phyloP scores from a whole-genome alignment of 306 rosid genomes.

The Neltuma alba region DNA sequence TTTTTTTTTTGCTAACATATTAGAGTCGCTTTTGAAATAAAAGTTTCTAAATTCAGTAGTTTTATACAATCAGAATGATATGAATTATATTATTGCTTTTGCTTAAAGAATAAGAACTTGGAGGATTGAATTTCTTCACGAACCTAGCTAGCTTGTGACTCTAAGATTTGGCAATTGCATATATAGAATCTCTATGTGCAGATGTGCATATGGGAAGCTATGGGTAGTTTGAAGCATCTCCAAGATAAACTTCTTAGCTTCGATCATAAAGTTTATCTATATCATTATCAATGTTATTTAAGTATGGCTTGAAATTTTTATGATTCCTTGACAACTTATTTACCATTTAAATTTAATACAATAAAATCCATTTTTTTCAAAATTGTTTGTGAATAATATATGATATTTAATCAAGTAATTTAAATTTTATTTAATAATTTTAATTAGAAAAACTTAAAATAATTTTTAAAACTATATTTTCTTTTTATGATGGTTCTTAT shows the following conservation, averaged over 20 bases:
- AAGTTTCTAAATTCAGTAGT: neutral
- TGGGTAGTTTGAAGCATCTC: neutral
- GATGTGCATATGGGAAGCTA: too few relatives aligned
- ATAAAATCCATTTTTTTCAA: too few relatives aligned
- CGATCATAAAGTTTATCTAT: neutral
- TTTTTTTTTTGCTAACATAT: too few relatives aligned
- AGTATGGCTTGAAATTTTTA: neutral
- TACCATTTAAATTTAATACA: neutral
- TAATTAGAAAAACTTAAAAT: too few relatives aligned
- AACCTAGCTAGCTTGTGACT: neutral
- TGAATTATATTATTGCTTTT: neutral
- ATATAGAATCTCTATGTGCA: neutral
- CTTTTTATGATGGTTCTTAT: too few relatives aligned
- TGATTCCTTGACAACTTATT: neutral
- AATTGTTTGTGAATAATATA: too few relatives aligned
- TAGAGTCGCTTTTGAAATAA: neutral
- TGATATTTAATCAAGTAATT: neutral
- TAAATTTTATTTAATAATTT: too few relatives aligned
- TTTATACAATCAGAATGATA: neutral
- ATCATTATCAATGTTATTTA: neutral
- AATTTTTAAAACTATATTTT: too few relatives aligned
- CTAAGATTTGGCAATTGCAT: neutral
- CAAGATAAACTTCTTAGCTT: neutral
- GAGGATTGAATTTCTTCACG: neutral
- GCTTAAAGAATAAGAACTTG: neutral